Evolutionary conservation across 495 filamentous ascomycete genomes (phyloP).

Genomic region (Talaromyces ruber): DNA sequence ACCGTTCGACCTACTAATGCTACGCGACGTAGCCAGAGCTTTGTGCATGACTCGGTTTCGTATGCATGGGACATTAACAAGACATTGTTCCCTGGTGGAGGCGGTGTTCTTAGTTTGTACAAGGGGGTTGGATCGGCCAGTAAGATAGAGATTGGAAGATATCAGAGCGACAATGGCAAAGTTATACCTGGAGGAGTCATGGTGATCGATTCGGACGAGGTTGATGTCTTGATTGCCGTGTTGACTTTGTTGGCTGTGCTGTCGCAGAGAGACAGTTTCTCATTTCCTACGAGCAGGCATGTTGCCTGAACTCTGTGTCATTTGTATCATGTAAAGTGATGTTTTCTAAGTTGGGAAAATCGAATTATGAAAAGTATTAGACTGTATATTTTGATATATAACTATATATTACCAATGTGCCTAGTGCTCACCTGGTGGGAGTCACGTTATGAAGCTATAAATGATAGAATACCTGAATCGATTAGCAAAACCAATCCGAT

Average conservation of each 20-base stretch:
- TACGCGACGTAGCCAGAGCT: conserved; percentile 3
- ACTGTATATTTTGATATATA: background rate
- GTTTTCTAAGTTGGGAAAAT: background rate
- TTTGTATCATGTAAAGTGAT: background rate
- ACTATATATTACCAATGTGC: background rate
- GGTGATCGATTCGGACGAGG: conserved; percentile 4
- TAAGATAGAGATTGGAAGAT: conserved; percentile 5
- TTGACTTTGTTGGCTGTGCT: conserved; percentile 4
- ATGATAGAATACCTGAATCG: background rate
- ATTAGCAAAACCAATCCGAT: background rate
- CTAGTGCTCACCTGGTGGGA: background rate
- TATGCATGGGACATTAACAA: conserved; percentile 5
- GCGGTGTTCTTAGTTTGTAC: conserved; percentile 3
- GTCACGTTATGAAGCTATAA: background rate
- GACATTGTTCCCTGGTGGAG: conserved; percentile 4
- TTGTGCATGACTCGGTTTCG: conserved; percentile 4
- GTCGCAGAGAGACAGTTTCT: conserved; percentile 5
- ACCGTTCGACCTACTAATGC: conserved; percentile 4
- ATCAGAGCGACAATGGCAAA: conserved; percentile 6
- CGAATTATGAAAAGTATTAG: background rate
- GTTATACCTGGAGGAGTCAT: background rate
- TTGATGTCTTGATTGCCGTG: conserved; percentile 4
- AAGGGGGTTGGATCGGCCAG: conserved; percentile 2
- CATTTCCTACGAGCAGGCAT: background rate
- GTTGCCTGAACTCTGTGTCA: background rate